Percentiles rank a stretch among this genome's conserved stretches.
phyloP scores from a whole-genome alignment of 2,329 filamentous ascomycete species.

The Periconia sp. region DNA sequence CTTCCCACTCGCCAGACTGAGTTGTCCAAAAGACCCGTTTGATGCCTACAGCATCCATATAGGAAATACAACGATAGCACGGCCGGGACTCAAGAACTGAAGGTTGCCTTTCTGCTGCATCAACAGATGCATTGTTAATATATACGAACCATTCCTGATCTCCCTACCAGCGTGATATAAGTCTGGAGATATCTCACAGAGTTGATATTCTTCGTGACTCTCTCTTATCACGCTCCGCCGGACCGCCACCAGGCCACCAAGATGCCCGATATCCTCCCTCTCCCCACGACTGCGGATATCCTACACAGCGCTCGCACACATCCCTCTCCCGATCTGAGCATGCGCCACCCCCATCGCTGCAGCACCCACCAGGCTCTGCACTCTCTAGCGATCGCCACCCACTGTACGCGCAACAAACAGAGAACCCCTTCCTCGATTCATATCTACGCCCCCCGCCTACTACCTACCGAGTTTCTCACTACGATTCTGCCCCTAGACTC shows the following conservation, averaged over 20 bases:
- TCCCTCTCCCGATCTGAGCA: conserved; percentile 37
- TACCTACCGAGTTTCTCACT: too few species aligned
- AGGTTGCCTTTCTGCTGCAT: conserved; percentile 12
- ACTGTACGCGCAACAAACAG: conserved; percentile 34
- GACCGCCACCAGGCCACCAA: conserved; percentile 28
- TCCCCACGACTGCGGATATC: conserved; percentile 34
- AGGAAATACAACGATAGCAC: conserved; percentile 59
- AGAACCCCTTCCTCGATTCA: conserved; percentile 34
- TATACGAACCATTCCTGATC: background rate
- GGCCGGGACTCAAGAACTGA: conserved; percentile 52
- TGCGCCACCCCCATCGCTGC: conserved; percentile 33
- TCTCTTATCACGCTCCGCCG: conserved; percentile 22
- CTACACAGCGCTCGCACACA: conserved; percentile 42
- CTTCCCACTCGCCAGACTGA: conserved; percentile 56
- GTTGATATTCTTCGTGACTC: conserved; percentile 36
- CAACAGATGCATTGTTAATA: too few species aligned
- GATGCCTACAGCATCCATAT: conserved; percentile 60
- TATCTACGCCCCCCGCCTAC: too few species aligned
- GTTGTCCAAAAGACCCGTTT: conserved; percentile 62
- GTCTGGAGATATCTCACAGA: conserved; percentile 38
- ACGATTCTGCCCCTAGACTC: too few species aligned
- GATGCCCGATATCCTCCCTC: conserved; percentile 35
- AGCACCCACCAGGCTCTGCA: conserved; percentile 41
- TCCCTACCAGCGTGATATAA: conserved; percentile 38
- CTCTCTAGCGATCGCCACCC: conserved; percentile 32